Evolutionary conservation across 208 protist genomes (phyloP).

Genomic region (Acanthamoeba royreba): DNA sequence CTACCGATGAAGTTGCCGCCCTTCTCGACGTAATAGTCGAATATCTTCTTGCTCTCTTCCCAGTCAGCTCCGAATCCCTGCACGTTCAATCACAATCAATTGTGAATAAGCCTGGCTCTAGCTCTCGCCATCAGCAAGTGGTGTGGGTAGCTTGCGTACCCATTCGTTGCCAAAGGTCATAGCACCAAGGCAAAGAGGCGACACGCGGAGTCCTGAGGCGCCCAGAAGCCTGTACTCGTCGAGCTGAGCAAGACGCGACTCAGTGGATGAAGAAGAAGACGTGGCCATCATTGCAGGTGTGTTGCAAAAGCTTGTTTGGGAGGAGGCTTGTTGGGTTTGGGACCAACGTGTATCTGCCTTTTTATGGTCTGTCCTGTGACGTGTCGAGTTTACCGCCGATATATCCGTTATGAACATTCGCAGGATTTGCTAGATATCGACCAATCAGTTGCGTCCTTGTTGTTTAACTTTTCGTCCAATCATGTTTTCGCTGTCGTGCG

Average conservation of each 20-base stretch:
- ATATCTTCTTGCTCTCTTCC: conserved; percentile 10
- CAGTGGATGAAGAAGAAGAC: too few relatives aligned
- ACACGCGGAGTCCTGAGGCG: not conserved
- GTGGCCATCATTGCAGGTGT: too few relatives aligned
- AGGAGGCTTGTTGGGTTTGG: too few relatives aligned
- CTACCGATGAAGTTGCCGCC: conserved; percentile 35
- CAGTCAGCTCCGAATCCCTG: not conserved
- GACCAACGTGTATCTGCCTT: too few relatives aligned
- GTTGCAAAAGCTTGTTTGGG: too few relatives aligned
- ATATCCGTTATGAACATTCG: too few relatives aligned
- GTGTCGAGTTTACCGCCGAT: too few relatives aligned
- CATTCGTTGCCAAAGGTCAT: not conserved
- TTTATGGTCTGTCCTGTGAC: too few relatives aligned
- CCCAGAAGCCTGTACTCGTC: conserved; percentile 9
- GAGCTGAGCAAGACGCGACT: not conserved
- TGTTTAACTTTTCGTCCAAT: too few relatives aligned
- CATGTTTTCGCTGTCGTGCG: too few relatives aligned
- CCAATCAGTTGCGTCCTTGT: too few relatives aligned
- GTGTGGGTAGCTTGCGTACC: not conserved
- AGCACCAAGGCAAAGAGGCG: not conserved
- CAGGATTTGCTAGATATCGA: too few relatives aligned
- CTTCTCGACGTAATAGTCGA: not conserved
- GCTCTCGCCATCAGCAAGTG: not conserved
- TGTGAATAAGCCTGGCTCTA: not conserved
- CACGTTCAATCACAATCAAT: not conserved